These are phyloP conservation scores for Chalaropsis ovoidea DNA, from an alignment of 2,329 filamentous ascomycete genomes.

Conservation along the genomic window DNA sequence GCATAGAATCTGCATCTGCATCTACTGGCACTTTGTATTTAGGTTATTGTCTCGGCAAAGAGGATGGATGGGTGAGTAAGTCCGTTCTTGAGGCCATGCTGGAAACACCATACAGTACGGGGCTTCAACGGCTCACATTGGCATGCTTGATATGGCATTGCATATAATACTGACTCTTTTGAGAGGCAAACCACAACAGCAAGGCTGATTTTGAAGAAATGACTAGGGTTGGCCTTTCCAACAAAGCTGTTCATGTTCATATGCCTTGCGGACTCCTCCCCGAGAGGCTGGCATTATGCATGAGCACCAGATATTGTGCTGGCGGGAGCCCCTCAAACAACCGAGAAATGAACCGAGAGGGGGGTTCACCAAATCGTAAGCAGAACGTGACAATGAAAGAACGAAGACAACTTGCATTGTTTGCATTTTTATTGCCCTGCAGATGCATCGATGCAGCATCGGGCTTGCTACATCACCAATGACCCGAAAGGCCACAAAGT, in stretches of 20 bases:
- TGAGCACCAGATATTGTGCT: not conserved
- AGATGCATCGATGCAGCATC: not conserved
- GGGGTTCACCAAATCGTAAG: not conserved
- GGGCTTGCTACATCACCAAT: not conserved
- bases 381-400: not conserved
- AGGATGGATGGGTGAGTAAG: not conserved
- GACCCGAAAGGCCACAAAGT: not conserved
- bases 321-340: not conserved
- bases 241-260: not conserved
- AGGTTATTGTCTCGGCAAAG: not conserved
- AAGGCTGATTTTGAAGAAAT: not conserved
- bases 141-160: not conserved
- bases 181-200: slow-evolving; percentile 3
- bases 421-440: not conserved
- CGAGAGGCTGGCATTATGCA: slow-evolving; percentile 6
- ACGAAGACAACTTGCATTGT: not conserved
- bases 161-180: not conserved
- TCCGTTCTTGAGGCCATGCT: not conserved
- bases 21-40: not conserved
- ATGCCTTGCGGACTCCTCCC: not conserved
- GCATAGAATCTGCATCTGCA: not conserved
- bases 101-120: not conserved
- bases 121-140: not conserved
- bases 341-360: not conserved
- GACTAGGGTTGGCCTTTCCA: not conserved